Evolutionary conservation across 225 moss, liverwort and hornwort species (phyloP).

Genomic region (Asterella californica): DNA sequence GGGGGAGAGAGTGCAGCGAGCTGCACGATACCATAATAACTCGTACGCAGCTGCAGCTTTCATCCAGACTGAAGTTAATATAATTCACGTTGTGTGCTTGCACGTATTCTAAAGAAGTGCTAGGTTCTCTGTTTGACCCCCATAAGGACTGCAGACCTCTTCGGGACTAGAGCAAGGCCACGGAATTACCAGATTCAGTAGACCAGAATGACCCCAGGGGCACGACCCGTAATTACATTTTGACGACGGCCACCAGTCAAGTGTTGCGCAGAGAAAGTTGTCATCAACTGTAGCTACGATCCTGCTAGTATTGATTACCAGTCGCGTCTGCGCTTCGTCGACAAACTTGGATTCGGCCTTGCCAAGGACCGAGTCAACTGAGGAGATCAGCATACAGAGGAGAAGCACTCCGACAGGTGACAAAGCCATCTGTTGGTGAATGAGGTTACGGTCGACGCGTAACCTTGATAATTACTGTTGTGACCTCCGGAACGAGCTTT

Average conservation of each 20-base stretch:
- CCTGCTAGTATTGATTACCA: constrained; percentile 9
- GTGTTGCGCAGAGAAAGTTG: constrained; percentile 68
- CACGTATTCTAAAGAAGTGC: background rate
- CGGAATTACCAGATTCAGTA: constrained; percentile 64
- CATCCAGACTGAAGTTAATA: background rate
- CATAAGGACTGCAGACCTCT: too few species aligned
- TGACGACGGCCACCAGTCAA: constrained; percentile 88
- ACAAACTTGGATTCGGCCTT: background rate
- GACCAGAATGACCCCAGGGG: constrained; percentile 57
- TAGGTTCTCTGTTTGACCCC: background rate
- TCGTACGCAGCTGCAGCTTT: background rate
- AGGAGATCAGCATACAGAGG: background rate
- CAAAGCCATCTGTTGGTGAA: background rate
- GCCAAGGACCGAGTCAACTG: background rate
- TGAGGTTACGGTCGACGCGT: background rate
- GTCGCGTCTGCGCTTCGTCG: background rate
- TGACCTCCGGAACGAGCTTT: background rate
- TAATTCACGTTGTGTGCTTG: background rate
- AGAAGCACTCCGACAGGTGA: background rate
- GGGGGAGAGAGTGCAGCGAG: background rate
- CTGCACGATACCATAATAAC: background rate
- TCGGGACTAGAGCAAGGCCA: background rate
- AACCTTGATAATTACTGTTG: background rate
- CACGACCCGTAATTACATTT: constrained; percentile 85
- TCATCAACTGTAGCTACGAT: constrained; percentile 26